phyloP scores from a whole-genome alignment of 1,139 yeast species.

The Debaryomyces subglobosus region DNA sequence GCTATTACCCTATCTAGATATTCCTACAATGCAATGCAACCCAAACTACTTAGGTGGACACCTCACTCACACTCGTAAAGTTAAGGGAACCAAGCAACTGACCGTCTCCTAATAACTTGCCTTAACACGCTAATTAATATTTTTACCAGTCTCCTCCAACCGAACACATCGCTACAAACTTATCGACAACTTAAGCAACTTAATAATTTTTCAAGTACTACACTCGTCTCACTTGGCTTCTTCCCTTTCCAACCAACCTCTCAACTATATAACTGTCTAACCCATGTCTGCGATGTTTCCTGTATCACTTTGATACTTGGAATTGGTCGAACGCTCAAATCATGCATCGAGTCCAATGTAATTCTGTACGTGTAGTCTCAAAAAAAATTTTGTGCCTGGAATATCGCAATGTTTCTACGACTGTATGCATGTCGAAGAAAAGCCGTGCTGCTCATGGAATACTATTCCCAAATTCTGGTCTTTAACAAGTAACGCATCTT shows the following conservation, averaged over 20 bases:
- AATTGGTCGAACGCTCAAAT: neutral
- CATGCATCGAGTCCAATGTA: neutral
- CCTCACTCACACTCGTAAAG: neutral
- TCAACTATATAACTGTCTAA: neutral
- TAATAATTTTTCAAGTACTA: neutral
- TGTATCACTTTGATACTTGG: neutral
- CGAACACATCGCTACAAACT: no score
- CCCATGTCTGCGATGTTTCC: neutral
- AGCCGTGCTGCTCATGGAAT: neutral
- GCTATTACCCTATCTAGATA: neutral
- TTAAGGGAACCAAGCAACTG: no score
- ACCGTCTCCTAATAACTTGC: neutral
- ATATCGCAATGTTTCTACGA: neutral
- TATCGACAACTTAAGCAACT: neutral
- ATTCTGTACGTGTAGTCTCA: neutral
- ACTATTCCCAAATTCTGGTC: neutral
- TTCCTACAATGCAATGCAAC: neutral
- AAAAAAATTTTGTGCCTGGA: neutral
- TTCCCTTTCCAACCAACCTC: neutral
- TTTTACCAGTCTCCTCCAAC: neutral
- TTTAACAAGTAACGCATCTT: neutral
- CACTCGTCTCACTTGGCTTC: neutral
- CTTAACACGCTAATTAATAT: neutral
- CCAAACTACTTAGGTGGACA: neutral
- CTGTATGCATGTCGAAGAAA: neutral